Base-by-base conservation (phyloP, 2,329 filamentous ascomycete species). In the Fusarium sp. region DNA sequence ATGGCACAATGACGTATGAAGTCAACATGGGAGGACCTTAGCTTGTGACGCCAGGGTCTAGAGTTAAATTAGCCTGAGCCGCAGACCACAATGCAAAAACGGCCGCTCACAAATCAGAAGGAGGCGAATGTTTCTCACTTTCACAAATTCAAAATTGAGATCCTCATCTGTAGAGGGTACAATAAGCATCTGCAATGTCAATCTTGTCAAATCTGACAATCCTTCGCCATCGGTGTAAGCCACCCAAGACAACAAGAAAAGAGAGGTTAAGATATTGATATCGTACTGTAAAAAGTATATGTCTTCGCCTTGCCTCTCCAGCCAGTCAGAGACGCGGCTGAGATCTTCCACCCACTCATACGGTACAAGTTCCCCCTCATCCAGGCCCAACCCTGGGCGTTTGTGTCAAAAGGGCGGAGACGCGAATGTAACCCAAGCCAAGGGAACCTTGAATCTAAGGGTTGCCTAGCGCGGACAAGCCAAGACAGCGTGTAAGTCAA, bases 241-340 rank as follows among this genome's bases (percentile, higher is more conserved):
- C 56, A 44, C 49, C 40, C 36, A 26, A 45, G 33, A 45, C 28
- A 31, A 31, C 10, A 31, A 31, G 4, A 31, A 31, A 31, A 31
- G 28, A 57, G 28, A 21, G 24, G 22, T n/a, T 15, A 15, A 44
- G 42, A 38, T 38, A 40, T 33, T 31, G 42, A 44, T 62, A 70
- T 62, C 39, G 62, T 65, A 59, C 45, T 71, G 70, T 72, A 71
- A 73, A 72, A 72, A 71, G 55, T 71, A 62, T 69, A 71, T 73
- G 70, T 72, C 70, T 53, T 72, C 38, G 19, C 52, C 46, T 64
- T 46, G 26, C 51, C 26, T 34, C 26, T n/a, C 43, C 14, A 42
- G 33, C 70, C 70, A 71, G 64, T 73, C 34, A 45, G 42, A 69
- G 38, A 15, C 26, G 38, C 40, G 44, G 53, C 33, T 47, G 45